Base-by-base conservation (phyloP, 306 rosid genomes). In the Quercus alba region DNA sequence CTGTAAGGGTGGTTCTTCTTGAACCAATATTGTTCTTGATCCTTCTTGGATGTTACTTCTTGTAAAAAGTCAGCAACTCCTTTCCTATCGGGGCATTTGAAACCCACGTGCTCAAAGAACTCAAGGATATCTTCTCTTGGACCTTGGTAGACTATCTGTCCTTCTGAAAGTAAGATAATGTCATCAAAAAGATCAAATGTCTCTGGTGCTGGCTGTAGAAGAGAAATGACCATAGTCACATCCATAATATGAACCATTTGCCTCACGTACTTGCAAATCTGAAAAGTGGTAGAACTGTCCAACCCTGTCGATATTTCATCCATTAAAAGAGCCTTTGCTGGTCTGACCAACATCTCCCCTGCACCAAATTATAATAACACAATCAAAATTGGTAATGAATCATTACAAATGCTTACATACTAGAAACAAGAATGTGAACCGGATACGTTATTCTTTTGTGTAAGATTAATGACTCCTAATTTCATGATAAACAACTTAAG, bases 281-380 rank as follows among this genome's bases (percentile, higher is more conserved):
- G 97, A 58, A 90, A 94, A 13, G 98, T 92, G 56, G 97, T 90
- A 33, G 97, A 90, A 79, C 97, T 94, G 75, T 94, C 98, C 51
- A 94, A 82, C 2, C 98, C 97, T 8, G 97, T 94, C 54, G 97
- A 94, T 63, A 94, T 92, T 74, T 94, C 97, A 81, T 92, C 97
- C 98, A 94, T 90, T 59, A 94, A 77, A 2, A 92, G 84, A 28
- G 87, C 97, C 81, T 90, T 91, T 51, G 92, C 97, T 2, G 98
- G 97, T 59, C 98, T 97, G 19, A 85, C 97, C 80, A 94, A 72
- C 97, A 92, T 94, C 78, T 94, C 98, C 58, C 97, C 98, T 94
- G 73, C 81, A 82, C 25, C 54, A 19, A 77, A 19, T 85, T 30
- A 88, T 67, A 67, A 31, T 33, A 67, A 67, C 19, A 33, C 51